A percentile compares a stretch with the other conserved stretches of the same genome.
These are phyloP conservation scores for Brassica balearica DNA, from an alignment of 441 rosid species.

Conservation along the genomic window DNA sequence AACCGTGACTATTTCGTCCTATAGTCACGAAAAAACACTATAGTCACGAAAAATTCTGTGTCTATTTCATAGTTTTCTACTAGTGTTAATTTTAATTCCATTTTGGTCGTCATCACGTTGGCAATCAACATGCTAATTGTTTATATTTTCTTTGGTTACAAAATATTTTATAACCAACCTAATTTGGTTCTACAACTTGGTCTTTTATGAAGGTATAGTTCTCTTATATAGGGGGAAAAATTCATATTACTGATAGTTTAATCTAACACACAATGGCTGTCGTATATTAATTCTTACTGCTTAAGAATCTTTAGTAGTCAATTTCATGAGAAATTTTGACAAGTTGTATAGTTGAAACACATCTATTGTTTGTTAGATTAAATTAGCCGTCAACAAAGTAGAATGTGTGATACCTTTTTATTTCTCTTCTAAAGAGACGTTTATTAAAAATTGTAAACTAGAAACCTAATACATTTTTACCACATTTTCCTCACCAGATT, in stretches of 20 bases:
- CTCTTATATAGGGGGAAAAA: too few species aligned
- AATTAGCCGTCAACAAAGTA: not conserved
- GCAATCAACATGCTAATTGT: not conserved
- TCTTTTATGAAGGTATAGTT: too few species aligned
- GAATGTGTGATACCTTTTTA: not conserved
- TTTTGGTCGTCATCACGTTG: not conserved
- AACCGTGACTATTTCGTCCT: not conserved
- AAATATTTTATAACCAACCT: not conserved
- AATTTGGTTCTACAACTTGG: not conserved
- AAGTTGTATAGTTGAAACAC: too few species aligned
- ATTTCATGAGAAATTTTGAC: too few species aligned
- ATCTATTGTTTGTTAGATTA: too few species aligned
- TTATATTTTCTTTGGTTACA: not conserved
- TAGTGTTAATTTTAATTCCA: not conserved
- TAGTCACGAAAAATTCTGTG: not conserved
- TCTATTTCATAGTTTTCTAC: not conserved
- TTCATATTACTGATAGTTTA: too few species aligned
- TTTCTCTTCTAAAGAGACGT: not conserved
- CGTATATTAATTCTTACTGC: too few species aligned
- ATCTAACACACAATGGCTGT: too few species aligned
- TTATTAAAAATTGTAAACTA: too few species aligned
- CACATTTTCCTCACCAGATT: conserved; percentile 49
- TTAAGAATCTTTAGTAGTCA: too few species aligned
- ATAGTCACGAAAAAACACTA: not conserved
- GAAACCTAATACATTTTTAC: not conserved